Base-by-base conservation (phyloP, 2,329 filamentous ascomycete species). In the Ophiostoma himal-ulmi region DNA sequence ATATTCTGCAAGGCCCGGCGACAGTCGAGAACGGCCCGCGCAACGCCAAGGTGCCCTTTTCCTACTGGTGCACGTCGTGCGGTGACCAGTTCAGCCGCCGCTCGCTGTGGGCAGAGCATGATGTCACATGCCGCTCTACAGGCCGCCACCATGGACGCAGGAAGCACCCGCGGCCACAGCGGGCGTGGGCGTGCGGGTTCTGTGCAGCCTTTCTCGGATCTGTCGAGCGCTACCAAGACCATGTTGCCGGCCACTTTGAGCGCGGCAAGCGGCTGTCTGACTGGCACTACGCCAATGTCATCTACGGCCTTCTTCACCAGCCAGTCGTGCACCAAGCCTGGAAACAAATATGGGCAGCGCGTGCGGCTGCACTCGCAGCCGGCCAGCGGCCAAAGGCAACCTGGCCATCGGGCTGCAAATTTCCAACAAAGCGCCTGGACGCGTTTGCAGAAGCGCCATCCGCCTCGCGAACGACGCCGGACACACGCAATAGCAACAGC, bases 151-250 rank as follows among this genome's bases (percentile, higher is more conserved):
- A 36, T 5, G 34, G 36, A 1, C 36, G 20, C 34, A 65, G 20
- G 7, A 65, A 17, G 87, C 39, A 87, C 86, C 4, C 73, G 69
- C 83, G 87, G 72, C 84, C 84, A 72, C 88, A 89, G 80, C 84
- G 87, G 74, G 88, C 88, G 54, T 91, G 88, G 85, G 88, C 87
- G 1, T 91, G 88, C 73, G 88, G 88, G 36, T 90, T 90, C 78
- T 91, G 88, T 75, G 88, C 85, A 4, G 85, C 84, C 20, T 82
- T 90, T 60, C 83, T 89, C 71, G 83, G 86, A 20, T 86, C 87
- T 14, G 86, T 87, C 73, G 88, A 90, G 76, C 86, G 88, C 70
- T 86, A 89, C 75, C 88, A 89, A 72, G 87, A 90, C 75, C 88
- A 91, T 74, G 87, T 91, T 44, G 88, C 88, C 26, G 81, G 83